Evolutionary conservation across 2,329 filamentous ascomycete genomes (phyloP).

Genomic region (Arthrobotrys sphaeroides): DNA sequence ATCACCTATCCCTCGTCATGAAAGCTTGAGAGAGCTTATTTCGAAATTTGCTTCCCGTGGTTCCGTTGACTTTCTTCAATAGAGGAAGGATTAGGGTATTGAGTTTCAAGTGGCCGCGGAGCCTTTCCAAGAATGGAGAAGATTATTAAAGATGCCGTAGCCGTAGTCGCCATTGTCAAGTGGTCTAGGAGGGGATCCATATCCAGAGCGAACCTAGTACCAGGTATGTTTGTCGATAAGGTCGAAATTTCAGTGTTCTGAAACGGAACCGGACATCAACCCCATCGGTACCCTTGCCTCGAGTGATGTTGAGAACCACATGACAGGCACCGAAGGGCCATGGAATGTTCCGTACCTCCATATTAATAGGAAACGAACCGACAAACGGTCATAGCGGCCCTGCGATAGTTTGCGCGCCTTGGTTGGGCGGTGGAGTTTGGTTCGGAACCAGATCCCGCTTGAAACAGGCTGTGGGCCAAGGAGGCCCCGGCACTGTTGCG

Average conservation of each 20-base stretch:
- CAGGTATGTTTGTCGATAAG: not conserved
- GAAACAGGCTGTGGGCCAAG: conserved; percentile 42
- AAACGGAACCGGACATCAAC: conserved; percentile 26
- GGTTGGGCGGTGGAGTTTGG: conserved; percentile 20
- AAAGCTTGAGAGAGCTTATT: conserved; percentile 50
- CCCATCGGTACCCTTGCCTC: conserved; percentile 2
- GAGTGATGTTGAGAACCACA: conserved; percentile 11
- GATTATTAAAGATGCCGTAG: too few species aligned
- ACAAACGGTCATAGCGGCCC: conserved; percentile 8
- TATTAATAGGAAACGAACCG: not conserved
- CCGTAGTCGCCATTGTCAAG: not conserved
- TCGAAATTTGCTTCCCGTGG: conserved; percentile 48
- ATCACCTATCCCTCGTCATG: conserved; percentile 3
- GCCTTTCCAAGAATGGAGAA: not conserved
- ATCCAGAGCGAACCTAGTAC: not conserved
- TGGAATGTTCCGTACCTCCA: conserved; percentile 34
- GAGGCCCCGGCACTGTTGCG: conserved; percentile 30
- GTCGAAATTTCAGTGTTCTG: conserved; percentile 9
- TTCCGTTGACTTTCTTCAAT: conserved; percentile 28
- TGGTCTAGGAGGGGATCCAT: not conserved
- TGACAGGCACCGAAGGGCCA: conserved; percentile 22
- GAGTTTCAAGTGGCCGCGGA: not conserved
- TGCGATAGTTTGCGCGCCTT: not conserved
- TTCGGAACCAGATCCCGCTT: conserved; percentile 49
- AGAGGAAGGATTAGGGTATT: conserved; percentile 1